Base-by-base conservation (phyloP, 805 yeast species). In the Ogataea henricii region DNA sequence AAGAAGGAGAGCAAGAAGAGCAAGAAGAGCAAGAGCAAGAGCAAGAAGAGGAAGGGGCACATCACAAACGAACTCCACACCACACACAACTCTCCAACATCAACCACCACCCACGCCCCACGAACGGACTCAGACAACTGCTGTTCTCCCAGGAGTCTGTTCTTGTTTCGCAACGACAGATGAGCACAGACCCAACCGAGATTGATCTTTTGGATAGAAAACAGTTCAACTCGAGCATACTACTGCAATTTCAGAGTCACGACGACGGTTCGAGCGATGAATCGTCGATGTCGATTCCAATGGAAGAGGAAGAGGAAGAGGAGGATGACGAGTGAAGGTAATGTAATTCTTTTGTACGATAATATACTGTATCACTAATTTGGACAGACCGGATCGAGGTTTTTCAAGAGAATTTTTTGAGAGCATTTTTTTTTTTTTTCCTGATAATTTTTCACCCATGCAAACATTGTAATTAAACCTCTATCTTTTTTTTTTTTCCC, bases 221-320 rank as follows among this genome's bases (percentile, higher is more conserved):
- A 9, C 41, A 46, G 18, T 56, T 56, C 49, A 52, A 49, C 29
- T 56, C 59, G 4, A 48, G 50, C 27, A 45, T 56, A 17, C 22
- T 45, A 18, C 33, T 56, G 10, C 50, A 47, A 34, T 34, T 55
- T 32, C 40, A 51, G 14, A 26, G 43, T 4, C 16, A 32, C 17
- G 44, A 45, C 8, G 33, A 18, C 6, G 13, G 23, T 16, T 47
- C 52, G 12, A 43, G 46, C 13, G 55, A 45, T 14, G 48, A 41
- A 12, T 51, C 52, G 4, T 47, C 51, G 10, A 14, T 40, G 8
- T 48, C 45, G 12, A 53, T 58, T 20, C 63, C 63, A 3, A 14
- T 55, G 40, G 61, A 51, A 20, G 55, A 48, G 41, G 60, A 54
- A 21, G 60, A 56, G 40, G 59, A 56, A 20, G 57, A 52, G 30